Base-by-base conservation (phyloP, 2,329 filamentous ascomycete genomes). In the Cercospora zeina region DNA sequence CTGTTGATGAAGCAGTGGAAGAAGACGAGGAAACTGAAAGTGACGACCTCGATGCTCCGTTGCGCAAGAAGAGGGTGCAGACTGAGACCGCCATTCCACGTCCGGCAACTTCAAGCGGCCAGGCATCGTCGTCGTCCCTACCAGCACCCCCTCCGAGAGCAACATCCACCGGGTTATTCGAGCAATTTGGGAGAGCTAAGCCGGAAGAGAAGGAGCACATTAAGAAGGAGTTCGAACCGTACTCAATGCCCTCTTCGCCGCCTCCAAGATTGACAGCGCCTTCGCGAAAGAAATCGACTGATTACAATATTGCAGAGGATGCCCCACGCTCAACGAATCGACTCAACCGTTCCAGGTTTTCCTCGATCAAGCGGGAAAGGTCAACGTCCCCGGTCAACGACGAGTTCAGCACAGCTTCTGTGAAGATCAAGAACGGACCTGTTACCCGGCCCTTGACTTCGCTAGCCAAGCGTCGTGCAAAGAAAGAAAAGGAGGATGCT, bases 401-500 rank as follows among this genome's bases (percentile, higher is more conserved):
- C 2, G 21, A 19, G n/a, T 45, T 13, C n/a, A 16, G 14, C 24
- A 30, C 37, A 16, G 37, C 37, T 19, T 31, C 47, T 37, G 34
- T 39, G 13, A 24, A 34, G 34, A 31, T 42, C 30, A 59, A 53
- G 33, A 50, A 59, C 27, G 58, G 60, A 14, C 31, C 21, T 3
- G 24, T 16, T 14, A n/a, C 53, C 24, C 50, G 56, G 14, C 54
- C 31, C 34, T 60, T 13, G 61, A 62, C 53, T 45, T 63, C 70
- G 6, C 50, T 60, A 7, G 65, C 68, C 0, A 72, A 73, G 34
- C 69, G 74, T 67, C 72, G 33, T 73, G 74, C 65, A 66, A 74
- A 56, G 71, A 72, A 62, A 64, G 51, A 62, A 36, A 62, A 63
- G 24, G 56, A 67, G 16, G 60, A 65, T 50, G 65, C 68, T 54